Base-by-base conservation (phyloP, 2,329 filamentous ascomycete genomes). In the Fusarium kyushuense region DNA sequence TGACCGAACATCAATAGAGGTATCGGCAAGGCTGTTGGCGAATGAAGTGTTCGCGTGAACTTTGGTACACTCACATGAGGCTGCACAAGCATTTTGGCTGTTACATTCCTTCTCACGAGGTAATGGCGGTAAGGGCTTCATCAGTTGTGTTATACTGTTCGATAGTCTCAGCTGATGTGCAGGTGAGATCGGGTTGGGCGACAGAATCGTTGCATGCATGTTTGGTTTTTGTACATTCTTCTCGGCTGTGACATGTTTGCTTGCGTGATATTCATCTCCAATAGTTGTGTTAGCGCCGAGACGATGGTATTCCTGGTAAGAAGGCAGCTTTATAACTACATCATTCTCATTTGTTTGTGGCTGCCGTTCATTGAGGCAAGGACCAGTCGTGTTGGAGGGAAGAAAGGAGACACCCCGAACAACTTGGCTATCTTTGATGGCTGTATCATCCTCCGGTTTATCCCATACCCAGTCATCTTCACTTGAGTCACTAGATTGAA, bases 41-140 rank as follows among this genome's bases (percentile, higher is more conserved):
- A 63, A 54, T 25, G 65, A 52, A 27, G 65, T n/a, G 33, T 57
- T 19, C 25, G 63, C 57, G 14, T 67, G 54, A 36, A 54, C 27
- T 38, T 65, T 55, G 6, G 35, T 23, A 29, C 67, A 57, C 7
- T 42, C 55, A 13, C 53, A 57, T 1, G 59, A 33, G 25, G 45
- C 38, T 32, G 23, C 46, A 41, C 21, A 47, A 42, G 36, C 42
- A 56, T 66, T 60, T 10, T 14, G 35, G 9, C 33, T 43, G 17
- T 45, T 14, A 49, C 7, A 10, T 13, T 57, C 43, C 13, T 59
- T 59, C 33, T 77, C 75, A 6, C 73, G 73, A 5, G 84, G 84
- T 10, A 86, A 67, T 16, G 81, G 77, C 16, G 84, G 84, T 41
- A 86, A 68, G 23, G 82, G 80, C 70, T 87, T 86, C 83, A 86